Base-by-base conservation (phyloP, 352 stramenopile species). In the Hyaloperonospora brassicae region DNA sequence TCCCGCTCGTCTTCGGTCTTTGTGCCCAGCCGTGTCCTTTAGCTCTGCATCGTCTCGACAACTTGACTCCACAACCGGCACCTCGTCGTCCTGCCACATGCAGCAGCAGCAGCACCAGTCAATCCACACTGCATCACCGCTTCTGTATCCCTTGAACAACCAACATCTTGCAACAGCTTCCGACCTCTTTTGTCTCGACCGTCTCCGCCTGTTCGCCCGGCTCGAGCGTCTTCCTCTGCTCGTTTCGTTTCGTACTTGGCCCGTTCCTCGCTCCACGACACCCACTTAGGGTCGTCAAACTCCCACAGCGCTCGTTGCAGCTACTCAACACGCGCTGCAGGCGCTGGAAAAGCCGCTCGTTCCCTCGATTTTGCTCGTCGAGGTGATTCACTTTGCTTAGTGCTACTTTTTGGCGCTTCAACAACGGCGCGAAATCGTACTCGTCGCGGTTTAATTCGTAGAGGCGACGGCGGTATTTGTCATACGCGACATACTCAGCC, bases 361-460 rank as follows among this genome's bases (percentile, higher is more conserved):
- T 79, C 9, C 68, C 51, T 10, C 68, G 64, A 35, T 57, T 68
- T 38, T 73, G 67, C 34, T 62, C 53, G 11, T 57, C 43, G 11
- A 66, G 42, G 43, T 72, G 70, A 43, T 85, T 60, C 34, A 74
- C 50, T 51, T 70, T 70, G 4, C 52, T 39, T 21, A 68, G 43
- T 6, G 35, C 30, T 23, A 52, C n/a, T 47, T 76, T 79, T 21
- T 68, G 64, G 38, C 57, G 70, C 47, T 70, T 79, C 10, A n/a
- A 41, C 3, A 39, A 27, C 24, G 60, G 57, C 10, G 52, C 17
- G 17, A 17, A 58, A 39, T 58, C 55, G 65, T 89, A 86, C 45
- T 87, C 73, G 36, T 75, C 68, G 10, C 41, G 43, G 34, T 76
- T 58, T 21, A 75, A 48, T 39, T 77, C 45, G 53, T 81, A 60